Percentiles rank a stretch among this genome's conserved stretches.
Conservation (phyloP, 2,329 filamentous ascomycete species). For the Aspergillus sclerotialis region DNA sequence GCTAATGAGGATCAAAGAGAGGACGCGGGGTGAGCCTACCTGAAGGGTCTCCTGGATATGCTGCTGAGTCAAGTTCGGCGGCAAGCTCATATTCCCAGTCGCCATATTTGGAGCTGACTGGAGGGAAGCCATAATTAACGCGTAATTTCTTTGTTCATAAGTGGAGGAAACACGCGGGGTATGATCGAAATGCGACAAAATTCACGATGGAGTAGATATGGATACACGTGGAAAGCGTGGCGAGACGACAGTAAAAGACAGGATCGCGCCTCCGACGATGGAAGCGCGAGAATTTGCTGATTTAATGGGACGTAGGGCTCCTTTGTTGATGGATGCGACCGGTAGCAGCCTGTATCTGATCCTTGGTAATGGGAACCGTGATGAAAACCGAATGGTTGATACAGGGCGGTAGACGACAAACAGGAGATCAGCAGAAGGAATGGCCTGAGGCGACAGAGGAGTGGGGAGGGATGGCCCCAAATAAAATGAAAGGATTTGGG, state of each 20-base stretch:
- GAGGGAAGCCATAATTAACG: constrained; percentile 66
- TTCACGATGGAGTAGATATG: constrained; percentile 11
- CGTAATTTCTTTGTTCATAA: constrained; percentile 25
- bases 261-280: constrained; percentile 19
- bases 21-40: constrained; percentile 25
- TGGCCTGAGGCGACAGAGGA: constrained; percentile 11
- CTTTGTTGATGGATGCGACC: constrained; percentile 19
- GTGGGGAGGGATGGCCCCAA: constrained; percentile 12
- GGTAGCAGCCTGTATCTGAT: constrained; percentile 16
- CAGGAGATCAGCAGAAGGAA: constrained; percentile 11
- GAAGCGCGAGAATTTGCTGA: constrained; percentile 14
- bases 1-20: constrained; percentile 3
- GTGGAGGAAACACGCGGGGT: constrained; percentile 12
- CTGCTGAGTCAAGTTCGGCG: constrained; percentile 64
- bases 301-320: constrained; percentile 13
- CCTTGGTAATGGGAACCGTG: constrained; percentile 28
- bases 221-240: constrained; percentile 13
- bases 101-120: constrained; percentile 65
- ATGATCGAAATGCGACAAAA: constrained; percentile 13
- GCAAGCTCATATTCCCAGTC: constrained; percentile 56
- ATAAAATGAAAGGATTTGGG: constrained; percentile 17
- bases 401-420: constrained; percentile 15
- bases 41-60: constrained; percentile 66
- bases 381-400: constrained; percentile 10
- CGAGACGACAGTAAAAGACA: constrained; percentile 10